Evolutionary conservation across 257 asterid genomes (phyloP).

Genomic region (Solanum phureja): DNA sequence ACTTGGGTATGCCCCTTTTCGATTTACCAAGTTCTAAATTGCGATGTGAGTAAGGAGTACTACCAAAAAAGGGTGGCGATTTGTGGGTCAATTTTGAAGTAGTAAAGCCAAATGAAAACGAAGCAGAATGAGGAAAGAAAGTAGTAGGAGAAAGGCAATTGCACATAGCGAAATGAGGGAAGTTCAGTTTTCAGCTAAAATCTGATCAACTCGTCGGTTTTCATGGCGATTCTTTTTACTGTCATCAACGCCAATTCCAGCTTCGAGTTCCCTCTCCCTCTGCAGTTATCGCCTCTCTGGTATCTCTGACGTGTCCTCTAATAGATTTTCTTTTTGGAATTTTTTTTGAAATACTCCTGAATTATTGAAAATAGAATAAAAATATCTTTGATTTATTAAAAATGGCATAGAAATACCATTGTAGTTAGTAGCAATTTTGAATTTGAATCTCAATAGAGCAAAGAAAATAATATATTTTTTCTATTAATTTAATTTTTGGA

Average conservation of each 20-base stretch:
- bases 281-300: background rate
- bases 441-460: background rate
- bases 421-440: background rate
- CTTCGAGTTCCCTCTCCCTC: background rate
- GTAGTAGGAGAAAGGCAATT: conserved; percentile 14
- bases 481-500: background rate
- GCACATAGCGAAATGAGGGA: conserved; percentile 13
- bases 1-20: background rate
- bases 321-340: background rate
- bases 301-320: background rate
- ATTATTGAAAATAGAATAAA: background rate
- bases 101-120: background rate
- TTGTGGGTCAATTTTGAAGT: background rate
- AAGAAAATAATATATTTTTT: background rate
- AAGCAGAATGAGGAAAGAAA: conserved; percentile 7
- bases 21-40: background rate
- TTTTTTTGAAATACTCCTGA: no score
- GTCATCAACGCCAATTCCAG: background rate
- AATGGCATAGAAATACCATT: background rate
- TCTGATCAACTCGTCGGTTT: background rate
- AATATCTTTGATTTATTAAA: background rate
- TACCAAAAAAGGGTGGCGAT: background rate
- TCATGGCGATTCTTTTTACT: background rate
- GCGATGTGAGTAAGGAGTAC: background rate
- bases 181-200: background rate